Conservation (phyloP, 164 flowering plant genomes). For the Protea cynaroides region DNA sequence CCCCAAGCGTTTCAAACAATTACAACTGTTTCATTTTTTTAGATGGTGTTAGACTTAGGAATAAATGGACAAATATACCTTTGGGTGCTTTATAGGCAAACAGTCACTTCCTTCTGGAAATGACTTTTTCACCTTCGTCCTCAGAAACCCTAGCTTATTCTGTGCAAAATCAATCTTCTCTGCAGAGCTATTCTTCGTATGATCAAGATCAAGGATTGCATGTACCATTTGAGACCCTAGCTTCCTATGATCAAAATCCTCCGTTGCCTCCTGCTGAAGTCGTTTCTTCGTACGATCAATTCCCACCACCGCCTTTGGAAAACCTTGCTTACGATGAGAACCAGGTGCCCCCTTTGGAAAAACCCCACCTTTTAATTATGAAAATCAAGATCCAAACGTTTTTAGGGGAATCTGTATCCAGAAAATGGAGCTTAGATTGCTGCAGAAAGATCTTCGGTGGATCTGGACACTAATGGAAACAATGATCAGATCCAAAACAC, state of each 20-base stretch:
- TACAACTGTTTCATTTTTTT: too few species aligned
- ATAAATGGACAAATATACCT: too few species aligned
- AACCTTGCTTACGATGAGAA: background rate
- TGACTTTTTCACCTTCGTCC: background rate
- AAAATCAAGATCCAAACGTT: background rate
- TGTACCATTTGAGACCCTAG: too few species aligned
- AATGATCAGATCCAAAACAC: background rate
- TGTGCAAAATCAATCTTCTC: background rate
- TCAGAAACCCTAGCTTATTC: background rate
- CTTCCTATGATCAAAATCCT: constrained; percentile 1
- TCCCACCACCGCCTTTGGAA: constrained; percentile 3
- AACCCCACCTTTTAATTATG: background rate
- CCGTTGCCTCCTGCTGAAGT: constrained; percentile 4
- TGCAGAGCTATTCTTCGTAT: too few species aligned
- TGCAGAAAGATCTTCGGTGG: background rate
- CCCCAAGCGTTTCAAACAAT: too few species aligned
- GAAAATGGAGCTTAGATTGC: background rate
- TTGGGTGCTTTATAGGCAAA: too few species aligned
- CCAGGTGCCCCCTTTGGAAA: background rate
- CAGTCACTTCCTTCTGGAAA: too few species aligned
- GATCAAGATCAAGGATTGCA: too few species aligned
- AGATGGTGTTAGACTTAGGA: too few species aligned
- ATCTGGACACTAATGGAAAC: background rate
- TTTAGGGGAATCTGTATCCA: background rate
- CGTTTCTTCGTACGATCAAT: constrained; percentile 4